Conservation (phyloP, 331 rosid genomes). For the Dryas integrifolia region DNA sequence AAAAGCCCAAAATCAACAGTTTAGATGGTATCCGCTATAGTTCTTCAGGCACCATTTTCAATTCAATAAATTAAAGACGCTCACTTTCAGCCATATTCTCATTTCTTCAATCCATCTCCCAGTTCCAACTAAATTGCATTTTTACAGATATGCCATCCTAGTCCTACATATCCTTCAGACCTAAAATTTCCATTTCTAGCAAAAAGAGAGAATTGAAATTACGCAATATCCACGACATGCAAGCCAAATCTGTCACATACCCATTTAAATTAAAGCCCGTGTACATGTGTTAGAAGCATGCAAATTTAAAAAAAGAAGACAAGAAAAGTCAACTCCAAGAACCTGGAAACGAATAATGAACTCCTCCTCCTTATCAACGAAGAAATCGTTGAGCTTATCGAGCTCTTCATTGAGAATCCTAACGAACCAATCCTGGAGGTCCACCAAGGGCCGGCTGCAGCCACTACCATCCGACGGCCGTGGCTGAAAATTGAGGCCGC, state of each 20-base stretch:
- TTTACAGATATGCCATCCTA: background rate
- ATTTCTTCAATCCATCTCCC: background rate
- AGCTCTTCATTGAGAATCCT: constrained; percentile 71
- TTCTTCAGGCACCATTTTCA: background rate
- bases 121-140: background rate
- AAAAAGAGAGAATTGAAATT: background rate
- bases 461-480: constrained; percentile 25
- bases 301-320: background rate
- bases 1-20: background rate
- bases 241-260: background rate
- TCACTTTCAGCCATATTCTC: background rate
- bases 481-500: constrained; percentile 18
- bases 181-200: no score
- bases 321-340: background rate
- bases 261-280: background rate
- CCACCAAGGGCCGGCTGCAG: constrained; percentile 24
- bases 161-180: background rate
- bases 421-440: constrained; percentile 72
- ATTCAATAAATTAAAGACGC: no score
- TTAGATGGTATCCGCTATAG: background rate
- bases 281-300: background rate
- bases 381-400: constrained; percentile 84
- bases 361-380: constrained; percentile 86
- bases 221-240: background rate
- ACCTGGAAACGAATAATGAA: constrained; percentile 94